Evolutionary conservation across 2,329 filamentous ascomycete species (phyloP).

Genomic region (Apiospora koreana): DNA sequence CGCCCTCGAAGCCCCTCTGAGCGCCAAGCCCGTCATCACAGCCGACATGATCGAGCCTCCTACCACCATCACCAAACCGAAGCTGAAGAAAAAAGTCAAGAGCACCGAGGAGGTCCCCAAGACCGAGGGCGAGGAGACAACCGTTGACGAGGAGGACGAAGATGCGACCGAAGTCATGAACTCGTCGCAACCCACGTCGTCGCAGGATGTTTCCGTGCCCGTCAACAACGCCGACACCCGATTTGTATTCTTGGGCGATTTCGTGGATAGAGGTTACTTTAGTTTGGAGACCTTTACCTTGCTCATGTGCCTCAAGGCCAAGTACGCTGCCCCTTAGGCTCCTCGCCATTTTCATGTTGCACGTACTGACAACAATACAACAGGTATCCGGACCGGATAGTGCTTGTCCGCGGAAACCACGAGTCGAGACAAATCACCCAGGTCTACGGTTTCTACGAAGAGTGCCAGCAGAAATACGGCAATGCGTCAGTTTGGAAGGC

Average conservation of each 20-base stretch:
- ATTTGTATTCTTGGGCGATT: slow-evolving; percentile 76
- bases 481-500: slow-evolving; percentile 99
- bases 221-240: slow-evolving; percentile 48
- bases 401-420: slow-evolving; percentile 96
- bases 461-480: slow-evolving; percentile 97
- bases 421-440: slow-evolving; percentile 97
- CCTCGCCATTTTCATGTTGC: neutral
- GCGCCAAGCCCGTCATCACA: slow-evolving; percentile 73
- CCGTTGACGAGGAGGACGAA: slow-evolving; percentile 43
- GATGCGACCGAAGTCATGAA: slow-evolving; percentile 41
- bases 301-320: slow-evolving; percentile 88
- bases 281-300: slow-evolving; percentile 97
- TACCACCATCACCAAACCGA: slow-evolving; percentile 83
- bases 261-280: slow-evolving; percentile 96
- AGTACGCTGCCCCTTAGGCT: slow-evolving; percentile 40
- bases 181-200: slow-evolving; percentile 31
- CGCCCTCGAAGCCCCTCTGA: slow-evolving; percentile 67
- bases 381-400: slow-evolving; percentile 94
- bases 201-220: slow-evolving; percentile 21
- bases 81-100: slow-evolving; percentile 82
- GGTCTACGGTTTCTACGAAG: slow-evolving; percentile 98
- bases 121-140: slow-evolving; percentile 44
- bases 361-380: neutral
- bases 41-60: slow-evolving; percentile 93
- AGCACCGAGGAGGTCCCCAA: slow-evolving; percentile 33